Evolutionary conservation across 345 rosid genomes (phyloP).

Genomic region (Cardamine resedifolia): DNA sequence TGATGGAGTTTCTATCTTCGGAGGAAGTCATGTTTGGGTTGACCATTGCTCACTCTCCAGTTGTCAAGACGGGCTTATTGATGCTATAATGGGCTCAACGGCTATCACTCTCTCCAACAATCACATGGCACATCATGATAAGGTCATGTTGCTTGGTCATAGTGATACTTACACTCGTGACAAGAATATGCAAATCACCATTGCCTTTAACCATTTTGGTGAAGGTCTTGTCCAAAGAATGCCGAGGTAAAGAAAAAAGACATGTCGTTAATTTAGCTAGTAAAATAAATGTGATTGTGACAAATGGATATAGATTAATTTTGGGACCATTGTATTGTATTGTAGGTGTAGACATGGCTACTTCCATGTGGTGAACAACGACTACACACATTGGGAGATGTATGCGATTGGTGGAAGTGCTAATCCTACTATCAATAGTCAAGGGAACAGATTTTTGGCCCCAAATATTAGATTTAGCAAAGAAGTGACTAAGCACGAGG

Average conservation of each 20-base stretch:
- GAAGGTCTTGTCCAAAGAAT: conserved; percentile 85
- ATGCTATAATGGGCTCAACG: conserved; percentile 69
- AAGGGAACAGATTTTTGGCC: conserved; percentile 74
- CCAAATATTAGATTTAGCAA: conserved; percentile 62
- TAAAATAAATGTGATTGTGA: conserved; percentile 2
- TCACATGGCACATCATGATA: conserved; percentile 75
- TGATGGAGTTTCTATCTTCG: conserved; percentile 79
- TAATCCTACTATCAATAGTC: conserved; percentile 78
- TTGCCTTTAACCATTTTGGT: conserved; percentile 83
- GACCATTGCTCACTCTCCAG: conserved; percentile 71
- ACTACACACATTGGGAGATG: conserved; percentile 92
- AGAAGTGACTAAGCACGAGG: conserved; percentile 65
- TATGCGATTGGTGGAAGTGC: conserved; percentile 90
- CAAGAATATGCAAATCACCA: conserved; percentile 80
- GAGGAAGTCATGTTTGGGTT: conserved; percentile 76
- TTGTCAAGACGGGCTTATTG: conserved; percentile 66
- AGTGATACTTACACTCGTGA: conserved; percentile 65
- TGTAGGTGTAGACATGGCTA: conserved; percentile 80
- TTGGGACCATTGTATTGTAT: conserved; percentile 13
- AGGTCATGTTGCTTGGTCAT: conserved; percentile 78
- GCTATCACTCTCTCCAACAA: conserved; percentile 78
- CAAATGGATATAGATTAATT: not conserved
- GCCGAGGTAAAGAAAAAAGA: conserved; percentile 51
- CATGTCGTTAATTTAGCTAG: not conserved
- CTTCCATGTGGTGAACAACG: conserved; percentile 90